A percentile compares a stretch with the other conserved stretches of the same genome.
Evolutionary conservation across 495 filamentous ascomycete genomes (phyloP).

Genomic region (Rostrohypoxylon terebratum): DNA sequence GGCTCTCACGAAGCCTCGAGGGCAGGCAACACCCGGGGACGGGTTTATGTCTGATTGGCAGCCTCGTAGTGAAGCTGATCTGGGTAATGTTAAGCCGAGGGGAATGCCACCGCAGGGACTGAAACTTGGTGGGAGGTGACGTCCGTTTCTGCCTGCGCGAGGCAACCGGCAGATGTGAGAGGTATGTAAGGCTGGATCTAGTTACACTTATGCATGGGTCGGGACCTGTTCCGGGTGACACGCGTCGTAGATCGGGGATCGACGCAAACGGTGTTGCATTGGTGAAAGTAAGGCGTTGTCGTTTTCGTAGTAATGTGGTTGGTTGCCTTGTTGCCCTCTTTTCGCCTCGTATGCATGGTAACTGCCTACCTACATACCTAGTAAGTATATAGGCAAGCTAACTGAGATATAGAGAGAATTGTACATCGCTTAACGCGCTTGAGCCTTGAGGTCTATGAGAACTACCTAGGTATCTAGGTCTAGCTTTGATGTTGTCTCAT

Average conservation of each 20-base stretch:
- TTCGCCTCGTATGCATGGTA: not conserved
- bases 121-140: not conserved
- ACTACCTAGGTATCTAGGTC: not conserved
- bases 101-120: not conserved
- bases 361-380: no score
- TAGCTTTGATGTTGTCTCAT: no score
- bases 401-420: not conserved
- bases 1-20: not conserved
- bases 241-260: not conserved
- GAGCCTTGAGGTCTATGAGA: not conserved
- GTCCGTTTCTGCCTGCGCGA: not conserved
- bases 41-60: conserved; percentile 5
- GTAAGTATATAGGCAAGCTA: not conserved
- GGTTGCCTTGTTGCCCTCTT: not conserved
- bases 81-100: not conserved
- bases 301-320: not conserved
- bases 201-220: conserved; percentile 6
- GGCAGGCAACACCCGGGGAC: not conserved
- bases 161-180: not conserved
- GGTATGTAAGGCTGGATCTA: conserved; percentile 7
- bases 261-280: not conserved
- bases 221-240: not conserved
- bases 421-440: not conserved
- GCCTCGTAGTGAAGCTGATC: not conserved
- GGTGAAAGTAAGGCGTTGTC: not conserved